Percentiles rank a stretch among this genome's conserved stretches.
phyloP scores from a whole-genome alignment of 140 eudicot species.

The Flaveria floridana region DNA sequence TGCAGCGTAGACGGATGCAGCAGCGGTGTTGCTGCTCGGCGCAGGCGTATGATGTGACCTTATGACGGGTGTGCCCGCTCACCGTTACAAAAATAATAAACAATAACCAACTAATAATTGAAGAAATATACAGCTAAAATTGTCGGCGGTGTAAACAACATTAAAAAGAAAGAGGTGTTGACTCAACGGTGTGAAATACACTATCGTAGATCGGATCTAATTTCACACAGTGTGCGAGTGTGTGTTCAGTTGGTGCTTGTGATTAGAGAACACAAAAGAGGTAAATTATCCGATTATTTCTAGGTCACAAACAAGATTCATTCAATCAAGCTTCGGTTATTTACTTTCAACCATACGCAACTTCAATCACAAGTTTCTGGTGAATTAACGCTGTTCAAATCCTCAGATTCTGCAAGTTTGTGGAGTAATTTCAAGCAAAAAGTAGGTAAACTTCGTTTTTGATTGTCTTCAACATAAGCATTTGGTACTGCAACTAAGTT shows the following conservation, averaged over 20 bases:
- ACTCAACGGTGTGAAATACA: neutral
- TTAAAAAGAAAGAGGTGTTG: neutral
- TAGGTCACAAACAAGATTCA: constrained; percentile 30
- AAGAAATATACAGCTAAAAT: neutral
- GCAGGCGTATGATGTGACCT: too few species aligned
- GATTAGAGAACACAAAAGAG: neutral
- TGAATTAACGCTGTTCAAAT: constrained; percentile 15
- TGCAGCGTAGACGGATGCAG: too few species aligned
- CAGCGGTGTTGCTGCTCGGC: too few species aligned
- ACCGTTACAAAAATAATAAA: too few species aligned
- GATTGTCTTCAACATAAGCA: constrained; percentile 12
- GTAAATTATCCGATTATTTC: neutral
- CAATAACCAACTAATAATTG: neutral
- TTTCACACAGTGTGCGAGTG: neutral
- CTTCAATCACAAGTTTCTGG: constrained; percentile 32
- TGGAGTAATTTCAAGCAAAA: neutral
- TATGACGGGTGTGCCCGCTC: too few species aligned
- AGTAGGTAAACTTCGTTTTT: constrained; percentile 23
- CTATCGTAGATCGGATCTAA: constrained; percentile 33
- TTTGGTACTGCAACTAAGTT: constrained; percentile 3
- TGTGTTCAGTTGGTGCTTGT: neutral
- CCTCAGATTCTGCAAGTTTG: constrained; percentile 8
- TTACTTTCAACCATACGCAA: constrained; percentile 22
- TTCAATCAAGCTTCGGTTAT: constrained; percentile 13
- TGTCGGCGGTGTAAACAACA: constrained; percentile 9